Conservation (phyloP, 1,139 yeast genomes). For the Blastobotrys ciferrii region DNA sequence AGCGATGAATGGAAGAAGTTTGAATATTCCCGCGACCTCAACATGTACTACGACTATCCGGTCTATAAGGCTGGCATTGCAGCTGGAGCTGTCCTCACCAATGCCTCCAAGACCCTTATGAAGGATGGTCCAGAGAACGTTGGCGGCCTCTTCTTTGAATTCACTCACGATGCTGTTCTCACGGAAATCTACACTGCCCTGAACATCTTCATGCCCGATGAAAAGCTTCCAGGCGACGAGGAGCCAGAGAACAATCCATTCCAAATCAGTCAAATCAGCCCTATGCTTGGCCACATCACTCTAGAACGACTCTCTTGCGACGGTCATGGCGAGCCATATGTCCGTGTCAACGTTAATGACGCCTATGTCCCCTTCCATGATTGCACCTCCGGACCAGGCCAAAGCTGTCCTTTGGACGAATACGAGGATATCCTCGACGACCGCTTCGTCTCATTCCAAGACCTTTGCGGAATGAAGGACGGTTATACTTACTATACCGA, state of each 20-base stretch:
- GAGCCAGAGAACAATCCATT: slow-evolving; percentile 46
- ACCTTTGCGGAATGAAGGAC: not conserved
- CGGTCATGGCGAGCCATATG: slow-evolving; percentile 38
- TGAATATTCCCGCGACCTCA: slow-evolving; percentile 47
- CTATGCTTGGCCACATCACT: slow-evolving; percentile 57
- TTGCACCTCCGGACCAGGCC: slow-evolving; percentile 52
- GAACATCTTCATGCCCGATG: slow-evolving; percentile 47
- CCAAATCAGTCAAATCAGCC: slow-evolving; percentile 48
- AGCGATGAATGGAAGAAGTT: slow-evolving; percentile 47
- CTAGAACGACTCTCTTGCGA: slow-evolving; percentile 51
- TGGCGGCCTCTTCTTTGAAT: slow-evolving; percentile 44
- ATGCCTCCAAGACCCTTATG: slow-evolving; percentile 49
- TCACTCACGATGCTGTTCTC: slow-evolving; percentile 61
- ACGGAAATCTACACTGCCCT: slow-evolving; percentile 50
- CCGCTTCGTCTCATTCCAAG: not conserved
- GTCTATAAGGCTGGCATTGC: slow-evolving; percentile 50
- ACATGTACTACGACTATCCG: slow-evolving; percentile 47
- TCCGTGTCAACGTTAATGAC: slow-evolving; percentile 56
- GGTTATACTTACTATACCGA: not conserved
- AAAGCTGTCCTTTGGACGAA: slow-evolving; percentile 6
- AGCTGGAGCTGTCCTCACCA: slow-evolving; percentile 49
- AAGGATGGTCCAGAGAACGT: slow-evolving; percentile 39
- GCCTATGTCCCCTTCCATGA: slow-evolving; percentile 56
- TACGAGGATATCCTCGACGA: slow-evolving; percentile 7
- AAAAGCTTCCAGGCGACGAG: slow-evolving; percentile 37